Evolutionary conservation across 805 yeast genomes (phyloP).

Genomic region (Barnettozyma botsteinii): DNA sequence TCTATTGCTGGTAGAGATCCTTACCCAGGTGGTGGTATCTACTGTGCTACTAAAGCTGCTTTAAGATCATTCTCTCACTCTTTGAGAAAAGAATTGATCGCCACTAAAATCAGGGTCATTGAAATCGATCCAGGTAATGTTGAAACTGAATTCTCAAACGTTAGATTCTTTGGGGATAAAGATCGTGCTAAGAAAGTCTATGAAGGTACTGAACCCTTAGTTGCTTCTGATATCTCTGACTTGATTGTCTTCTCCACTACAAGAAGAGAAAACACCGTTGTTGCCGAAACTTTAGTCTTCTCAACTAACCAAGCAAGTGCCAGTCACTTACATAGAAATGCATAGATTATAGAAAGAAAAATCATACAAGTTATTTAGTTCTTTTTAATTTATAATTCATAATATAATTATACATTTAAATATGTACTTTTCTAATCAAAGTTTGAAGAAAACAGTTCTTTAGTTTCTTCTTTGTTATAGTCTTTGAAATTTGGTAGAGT

Average conservation of each 20-base stretch:
- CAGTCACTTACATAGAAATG: conserved; percentile 48
- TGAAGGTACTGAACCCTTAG: conserved; percentile 50
- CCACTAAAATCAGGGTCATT: conserved; percentile 59
- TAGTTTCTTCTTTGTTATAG: conserved; percentile 1
- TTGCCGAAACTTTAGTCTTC: conserved; percentile 74
- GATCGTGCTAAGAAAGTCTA: conserved; percentile 50
- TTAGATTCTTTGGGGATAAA: conserved; percentile 54
- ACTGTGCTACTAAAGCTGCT: conserved; percentile 73
- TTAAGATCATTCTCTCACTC: conserved; percentile 67
- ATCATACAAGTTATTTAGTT: not conserved
- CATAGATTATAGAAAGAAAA: not conserved
- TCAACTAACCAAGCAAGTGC: conserved; percentile 84
- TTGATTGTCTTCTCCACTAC: conserved; percentile 49
- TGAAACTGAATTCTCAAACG: conserved; percentile 59
- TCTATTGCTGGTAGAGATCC: conserved; percentile 82
- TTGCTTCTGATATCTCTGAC: conserved; percentile 55
- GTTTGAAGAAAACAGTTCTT: not conserved
- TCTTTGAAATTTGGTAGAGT: conserved; percentile 7
- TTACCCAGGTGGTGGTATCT: conserved; percentile 73
- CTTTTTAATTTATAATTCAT: not conserved
- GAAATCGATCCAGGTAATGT: conserved; percentile 68
- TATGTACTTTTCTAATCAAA: not conserved
- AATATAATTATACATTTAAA: too few species aligned
- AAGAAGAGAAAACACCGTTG: conserved; percentile 50
- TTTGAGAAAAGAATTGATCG: conserved; percentile 67